These are phyloP conservation scores for Xeromyces bisporus DNA, from an alignment of 495 filamentous ascomycete genomes.

Conservation along the genomic window DNA sequence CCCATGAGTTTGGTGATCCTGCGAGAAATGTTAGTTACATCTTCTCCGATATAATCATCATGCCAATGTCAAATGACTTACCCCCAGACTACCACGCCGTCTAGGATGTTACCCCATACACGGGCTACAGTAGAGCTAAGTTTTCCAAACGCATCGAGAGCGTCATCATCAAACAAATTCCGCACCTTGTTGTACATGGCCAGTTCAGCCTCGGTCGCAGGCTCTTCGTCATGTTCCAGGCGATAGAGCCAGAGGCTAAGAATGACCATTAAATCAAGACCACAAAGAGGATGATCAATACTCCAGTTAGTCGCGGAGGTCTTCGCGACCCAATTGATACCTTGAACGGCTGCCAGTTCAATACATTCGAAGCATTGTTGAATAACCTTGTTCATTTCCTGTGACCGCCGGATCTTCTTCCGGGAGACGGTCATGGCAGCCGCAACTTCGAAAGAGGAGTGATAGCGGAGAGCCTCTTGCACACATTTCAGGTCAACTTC, in stretches of 20 bases:
- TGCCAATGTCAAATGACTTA: conserved; percentile 41
- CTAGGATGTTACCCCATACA: conserved; percentile 95
- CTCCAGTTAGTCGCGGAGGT: conserved; percentile 98
- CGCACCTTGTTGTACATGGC: conserved; percentile 93
- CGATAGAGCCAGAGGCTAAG: conserved; percentile 96
- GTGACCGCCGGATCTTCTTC: conserved; percentile 81
- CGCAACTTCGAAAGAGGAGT: conserved; percentile 91
- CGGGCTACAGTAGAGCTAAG: conserved; percentile 85
- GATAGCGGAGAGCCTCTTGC: conserved; percentile 91
- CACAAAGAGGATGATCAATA: conserved; percentile 92
- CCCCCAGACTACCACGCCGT: conserved; percentile 98
- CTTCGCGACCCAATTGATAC: conserved; percentile 93
- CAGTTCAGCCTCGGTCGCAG: conserved; percentile 76
- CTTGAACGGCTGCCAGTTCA: conserved; percentile 84
- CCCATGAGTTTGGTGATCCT: conserved; percentile 97
- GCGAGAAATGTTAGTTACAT: conserved; percentile 34
- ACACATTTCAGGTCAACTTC: conserved; percentile 91
- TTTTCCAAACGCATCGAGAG: conserved; percentile 64
- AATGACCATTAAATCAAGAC: conserved; percentile 96
- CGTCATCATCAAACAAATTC: conserved; percentile 77
- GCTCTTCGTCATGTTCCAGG: conserved; percentile 97
- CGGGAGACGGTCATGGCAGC: conserved; percentile 89
- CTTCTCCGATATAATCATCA: no score
- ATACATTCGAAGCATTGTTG: conserved; percentile 97
- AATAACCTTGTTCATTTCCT: conserved; percentile 97